phyloP scores from a whole-genome alignment of 2,329 filamentous ascomycete genomes.

The Diplodia seriata region DNA sequence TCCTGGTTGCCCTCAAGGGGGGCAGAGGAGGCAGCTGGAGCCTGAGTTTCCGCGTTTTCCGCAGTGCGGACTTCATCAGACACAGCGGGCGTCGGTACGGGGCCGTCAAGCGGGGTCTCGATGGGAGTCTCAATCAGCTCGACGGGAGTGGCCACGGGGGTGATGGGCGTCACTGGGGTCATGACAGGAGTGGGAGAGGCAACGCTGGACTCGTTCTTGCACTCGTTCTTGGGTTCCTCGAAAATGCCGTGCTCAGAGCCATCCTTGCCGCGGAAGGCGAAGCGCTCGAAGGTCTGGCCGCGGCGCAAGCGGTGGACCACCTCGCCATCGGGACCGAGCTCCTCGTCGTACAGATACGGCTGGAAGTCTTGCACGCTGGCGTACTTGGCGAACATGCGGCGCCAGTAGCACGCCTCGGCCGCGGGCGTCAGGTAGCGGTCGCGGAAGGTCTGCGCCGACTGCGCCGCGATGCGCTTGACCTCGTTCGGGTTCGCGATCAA shows the following conservation, averaged over 20 bases:
- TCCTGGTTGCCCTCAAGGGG: background rate
- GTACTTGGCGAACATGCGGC: constrained; percentile 49
- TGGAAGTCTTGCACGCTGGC: constrained; percentile 24
- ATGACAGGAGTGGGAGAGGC: constrained; percentile 1
- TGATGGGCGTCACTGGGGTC: background rate
- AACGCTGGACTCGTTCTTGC: constrained; percentile 13
- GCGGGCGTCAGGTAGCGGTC: constrained; percentile 62
- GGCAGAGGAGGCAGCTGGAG: background rate
- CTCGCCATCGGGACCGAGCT: constrained; percentile 18
- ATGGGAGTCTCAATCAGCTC: background rate
- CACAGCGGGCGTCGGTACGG: background rate
- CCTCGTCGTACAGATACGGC: constrained; percentile 21
- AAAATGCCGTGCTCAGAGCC: constrained; percentile 26
- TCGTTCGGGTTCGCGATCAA: constrained; percentile 52
- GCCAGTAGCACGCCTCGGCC: constrained; percentile 64
- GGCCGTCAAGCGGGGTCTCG: background rate
- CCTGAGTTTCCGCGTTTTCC: background rate
- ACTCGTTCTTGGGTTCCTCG: constrained; percentile 13
- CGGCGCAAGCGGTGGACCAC: constrained; percentile 18
- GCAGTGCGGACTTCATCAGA: background rate
- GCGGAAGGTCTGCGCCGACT: constrained; percentile 56
- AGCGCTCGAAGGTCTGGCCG: constrained; percentile 28
- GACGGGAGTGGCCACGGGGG: constrained; percentile 1
- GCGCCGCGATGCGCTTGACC: constrained; percentile 59
- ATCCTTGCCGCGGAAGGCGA: constrained; percentile 20